These are phyloP conservation scores for Penicillium fimorum DNA, from an alignment of 495 filamentous ascomycete species.

Conservation along the genomic window DNA sequence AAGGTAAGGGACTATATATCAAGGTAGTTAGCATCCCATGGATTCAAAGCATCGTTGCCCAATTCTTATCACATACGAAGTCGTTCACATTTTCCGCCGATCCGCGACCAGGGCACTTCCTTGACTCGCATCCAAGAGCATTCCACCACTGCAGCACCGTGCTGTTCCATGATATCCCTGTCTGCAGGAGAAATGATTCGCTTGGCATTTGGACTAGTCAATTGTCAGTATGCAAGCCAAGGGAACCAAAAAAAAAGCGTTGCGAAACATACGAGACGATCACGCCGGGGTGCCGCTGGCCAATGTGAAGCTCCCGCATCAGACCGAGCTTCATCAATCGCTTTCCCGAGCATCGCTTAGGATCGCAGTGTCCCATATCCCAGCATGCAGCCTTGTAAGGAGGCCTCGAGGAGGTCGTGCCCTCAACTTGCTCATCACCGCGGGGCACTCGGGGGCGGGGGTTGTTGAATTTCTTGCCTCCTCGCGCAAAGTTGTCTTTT, in stretches of 20 bases:
- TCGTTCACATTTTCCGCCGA: conserved; percentile 93
- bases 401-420: conserved; percentile 46
- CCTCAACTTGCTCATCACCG: conserved; percentile 35
- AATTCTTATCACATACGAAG: conserved; percentile 48
- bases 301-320: conserved; percentile 90
- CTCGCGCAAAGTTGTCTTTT: conserved; percentile 77
- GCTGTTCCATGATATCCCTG: conserved; percentile 72
- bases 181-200: conserved; percentile 78
- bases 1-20: conserved; percentile 71
- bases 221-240: conserved; percentile 14
- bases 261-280: conserved; percentile 67
- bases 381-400: conserved; percentile 92
- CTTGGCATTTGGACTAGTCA: conserved; percentile 79
- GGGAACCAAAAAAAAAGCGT: conserved; percentile 8
- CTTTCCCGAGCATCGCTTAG: conserved; percentile 95
- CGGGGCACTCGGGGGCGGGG: conserved; percentile 49
- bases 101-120: conserved; percentile 86
- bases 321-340: conserved; percentile 84
- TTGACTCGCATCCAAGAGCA: conserved; percentile 92
- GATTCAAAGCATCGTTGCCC: background rate
- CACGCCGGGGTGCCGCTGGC: conserved; percentile 85
- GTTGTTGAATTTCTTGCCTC: conserved; percentile 62
- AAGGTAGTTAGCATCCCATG: conserved; percentile 10
- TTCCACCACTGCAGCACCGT: conserved; percentile 93
- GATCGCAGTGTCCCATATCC: conserved; percentile 97